phyloP scores from a whole-genome alignment of 805 yeast species.

The Kregervanrija delftensis region DNA sequence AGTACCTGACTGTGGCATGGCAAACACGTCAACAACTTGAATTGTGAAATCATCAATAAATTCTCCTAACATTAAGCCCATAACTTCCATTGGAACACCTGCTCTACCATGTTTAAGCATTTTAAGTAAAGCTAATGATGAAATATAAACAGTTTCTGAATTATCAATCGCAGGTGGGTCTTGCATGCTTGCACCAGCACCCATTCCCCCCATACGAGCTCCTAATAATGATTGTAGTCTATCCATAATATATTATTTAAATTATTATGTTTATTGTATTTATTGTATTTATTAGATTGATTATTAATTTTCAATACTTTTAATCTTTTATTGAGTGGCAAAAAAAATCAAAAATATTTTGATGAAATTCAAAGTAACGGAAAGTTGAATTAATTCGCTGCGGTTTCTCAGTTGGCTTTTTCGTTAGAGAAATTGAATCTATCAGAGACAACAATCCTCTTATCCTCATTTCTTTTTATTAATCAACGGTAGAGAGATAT shows the following conservation, averaged over 20 bases:
- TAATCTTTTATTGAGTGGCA: no score
- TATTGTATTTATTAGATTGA: no score
- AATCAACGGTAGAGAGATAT: slow-evolving; percentile 28
- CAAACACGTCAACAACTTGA: slow-evolving; percentile 96
- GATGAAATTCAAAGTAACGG: no score
- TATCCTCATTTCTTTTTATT: neutral
- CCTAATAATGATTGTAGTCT: slow-evolving; percentile 29
- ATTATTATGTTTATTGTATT: no score
- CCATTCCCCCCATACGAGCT: slow-evolving; percentile 27
- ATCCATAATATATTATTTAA: slow-evolving; percentile 17
- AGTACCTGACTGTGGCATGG: slow-evolving; percentile 97
- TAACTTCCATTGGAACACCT: slow-evolving; percentile 72
- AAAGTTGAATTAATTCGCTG: no score
- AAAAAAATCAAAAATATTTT: no score
- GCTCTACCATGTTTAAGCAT: slow-evolving; percentile 98
- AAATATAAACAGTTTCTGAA: slow-evolving; percentile 92
- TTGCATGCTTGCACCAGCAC: slow-evolving; percentile 16
- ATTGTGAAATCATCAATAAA: slow-evolving; percentile 96
- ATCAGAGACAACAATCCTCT: no score
- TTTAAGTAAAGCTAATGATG: slow-evolving; percentile 88
- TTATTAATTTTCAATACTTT: no score
- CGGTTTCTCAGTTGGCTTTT: no score
- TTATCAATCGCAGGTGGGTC: slow-evolving; percentile 89
- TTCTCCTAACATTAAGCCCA: slow-evolving; percentile 99
- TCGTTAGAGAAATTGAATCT: no score